Evolutionary conservation across 2,329 filamentous ascomycete species (phyloP), one percentile per base, ranked within the genome.

Genomic region (Periconia digitata): DNA sequence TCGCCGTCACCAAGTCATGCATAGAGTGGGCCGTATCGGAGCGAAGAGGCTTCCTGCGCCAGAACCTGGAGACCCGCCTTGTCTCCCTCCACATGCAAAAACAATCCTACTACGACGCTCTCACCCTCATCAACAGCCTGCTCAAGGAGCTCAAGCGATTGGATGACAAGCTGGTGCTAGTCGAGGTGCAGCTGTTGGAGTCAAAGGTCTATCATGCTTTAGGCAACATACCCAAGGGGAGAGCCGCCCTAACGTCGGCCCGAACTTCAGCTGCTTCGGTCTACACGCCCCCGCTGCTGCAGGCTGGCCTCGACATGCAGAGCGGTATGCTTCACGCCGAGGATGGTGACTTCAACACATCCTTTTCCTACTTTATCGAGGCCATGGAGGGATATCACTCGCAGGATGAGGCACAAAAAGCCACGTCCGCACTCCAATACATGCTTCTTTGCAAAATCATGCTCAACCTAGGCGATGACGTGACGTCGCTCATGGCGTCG

Each of bases 401-500:
- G 40, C 91, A 95, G 72, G 94, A 99, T 60, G 91, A 96, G 70
- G 78, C 85, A 34, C 77, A 81, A 56, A 91, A 92, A 75, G 94
- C 95, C n/a, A 95, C 92, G n/a, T 90, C 92, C 12, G 91, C 94
- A 10, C 80, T 99, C 58, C 94, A 99, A 79, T 99, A 99, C 80
- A 99, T 99, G 94, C 84, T 99, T 46, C 85, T 99, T 29, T 97
- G 94, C 85, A 99, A 99, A 80, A 94, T 99, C 73, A 99, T 99
- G 95, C 82, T 99, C 62, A 99, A 99, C 76, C 81, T 95, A 35
- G 90, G 85, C 58, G 92, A 97, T 78, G 95, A 99, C 72, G 92
- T 99, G 72, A 95, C 92, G 76, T 85, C 88, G 68, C 84, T 99
- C 60, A 90, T 99, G 85, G 85, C 88, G 23, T 95, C 90, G 46